Conservation (phyloP, 441 rosid genomes). For the Macaranga tanarius region DNA sequence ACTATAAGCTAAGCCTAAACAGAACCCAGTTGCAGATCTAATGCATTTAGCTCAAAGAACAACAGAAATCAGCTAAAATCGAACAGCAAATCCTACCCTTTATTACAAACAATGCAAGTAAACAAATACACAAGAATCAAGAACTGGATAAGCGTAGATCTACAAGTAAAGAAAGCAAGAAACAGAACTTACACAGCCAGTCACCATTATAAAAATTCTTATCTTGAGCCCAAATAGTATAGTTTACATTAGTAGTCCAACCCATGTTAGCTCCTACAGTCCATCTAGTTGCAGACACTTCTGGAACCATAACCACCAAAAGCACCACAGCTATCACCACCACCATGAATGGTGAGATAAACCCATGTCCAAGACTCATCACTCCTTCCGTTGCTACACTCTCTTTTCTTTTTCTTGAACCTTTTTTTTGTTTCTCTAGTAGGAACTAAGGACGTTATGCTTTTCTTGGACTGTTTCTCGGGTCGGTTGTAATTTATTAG, state of each 20-base stretch:
- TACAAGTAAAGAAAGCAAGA: conserved; percentile 9
- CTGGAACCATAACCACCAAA: conserved; percentile 38
- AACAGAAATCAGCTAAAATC: conserved; percentile 1
- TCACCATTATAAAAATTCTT: conserved; percentile 83
- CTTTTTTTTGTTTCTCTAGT: too few relatives aligned
- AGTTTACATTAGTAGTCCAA: conserved; percentile 69
- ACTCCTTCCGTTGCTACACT: too few relatives aligned
- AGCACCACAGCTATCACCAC: conserved; percentile 30
- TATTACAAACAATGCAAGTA: neutral
- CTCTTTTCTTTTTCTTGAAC: too few relatives aligned
- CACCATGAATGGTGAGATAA: conserved; percentile 19
- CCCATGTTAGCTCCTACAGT: conserved; percentile 61
- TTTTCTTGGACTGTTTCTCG: too few relatives aligned
- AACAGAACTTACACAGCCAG: conserved; percentile 72
- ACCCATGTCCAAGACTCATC: too few relatives aligned
- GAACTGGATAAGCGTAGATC: conserved; percentile 27
- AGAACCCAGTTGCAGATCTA: conserved; percentile 35
- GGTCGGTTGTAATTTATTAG: conserved; percentile 13
- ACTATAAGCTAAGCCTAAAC: conserved; percentile 10
- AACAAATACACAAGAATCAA: neutral
- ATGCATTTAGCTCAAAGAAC: conserved; percentile 13
- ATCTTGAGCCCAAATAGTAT: conserved; percentile 73
- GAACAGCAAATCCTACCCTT: conserved; percentile 5
- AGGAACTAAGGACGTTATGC: too few relatives aligned
- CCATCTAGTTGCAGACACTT: conserved; percentile 59